Base-by-base conservation (phyloP, 2,329 filamentous ascomycete species). In the Colletotrichum shisoi region DNA sequence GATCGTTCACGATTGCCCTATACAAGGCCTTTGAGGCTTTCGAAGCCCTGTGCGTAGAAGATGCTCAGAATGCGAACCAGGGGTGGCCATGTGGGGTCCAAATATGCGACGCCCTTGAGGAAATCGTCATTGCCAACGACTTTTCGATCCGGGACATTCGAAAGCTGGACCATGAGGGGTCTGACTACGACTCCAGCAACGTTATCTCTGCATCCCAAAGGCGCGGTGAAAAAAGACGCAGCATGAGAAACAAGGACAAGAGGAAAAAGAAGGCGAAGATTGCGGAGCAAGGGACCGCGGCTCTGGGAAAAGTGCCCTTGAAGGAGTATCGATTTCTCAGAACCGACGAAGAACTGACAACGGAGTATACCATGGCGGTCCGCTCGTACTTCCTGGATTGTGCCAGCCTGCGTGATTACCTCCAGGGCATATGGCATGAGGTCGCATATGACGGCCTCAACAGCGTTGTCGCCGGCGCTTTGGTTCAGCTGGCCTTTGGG, bases 381-480 rank as follows among this genome's bases (percentile, higher is more conserved):
- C 80, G 79, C 62, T 74, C 75, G 0, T 68, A 82, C 6, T 64
- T 76, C 3, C 57, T 64, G 8, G 76, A 84, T 62, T 81, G 78
- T 77, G 67, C 71, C 0, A 71, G 75, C 0, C 74, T 84, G 31
- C 76, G 83, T n/a, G 27, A 57, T n/a, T 76, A 76, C 48, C 54
- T 80, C 1, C 81, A 83, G 62, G 69, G 66, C 0, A 11, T 78
- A 2, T 85, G 82, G 83, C 72, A 70, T 1, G 74, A 83, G 11
- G 80, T 83, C 5, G 77, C 80, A 1, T 83, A 83, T 61, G 67
- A 77, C 1, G 76, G 74, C 3, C 73, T 84, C 15, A 84, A 85
- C 67, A 75, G 74, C 49, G 82, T 80, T 1, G 75, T 82, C n/a
- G 83, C 81, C 1, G 82, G 78, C 1, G 71, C 77, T 0, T 24